Conservation (phyloP, 352 stramenopile genomes). For the Thalassiosira livingstoniorum region DNA sequence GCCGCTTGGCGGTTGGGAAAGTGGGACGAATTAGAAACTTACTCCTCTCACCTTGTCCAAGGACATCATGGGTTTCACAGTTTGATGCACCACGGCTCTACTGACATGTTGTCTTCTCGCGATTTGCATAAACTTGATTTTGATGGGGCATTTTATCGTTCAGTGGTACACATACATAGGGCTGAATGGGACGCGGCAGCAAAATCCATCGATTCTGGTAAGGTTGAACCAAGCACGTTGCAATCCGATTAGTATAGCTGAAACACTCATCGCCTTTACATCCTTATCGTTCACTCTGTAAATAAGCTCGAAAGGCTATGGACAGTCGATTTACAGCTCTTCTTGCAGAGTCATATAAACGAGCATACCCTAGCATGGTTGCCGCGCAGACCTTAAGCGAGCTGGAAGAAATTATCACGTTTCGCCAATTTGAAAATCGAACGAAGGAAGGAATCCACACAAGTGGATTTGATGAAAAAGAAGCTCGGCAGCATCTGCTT, state of each 20-base stretch:
- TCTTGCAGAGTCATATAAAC: constrained; percentile 96
- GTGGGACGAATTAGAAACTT: constrained; percentile 89
- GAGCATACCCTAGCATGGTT: constrained; percentile 96
- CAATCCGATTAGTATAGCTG: too few species aligned
- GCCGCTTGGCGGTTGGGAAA: constrained; percentile 89
- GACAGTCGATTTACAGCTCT: constrained; percentile 95
- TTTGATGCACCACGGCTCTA: constrained; percentile 1
- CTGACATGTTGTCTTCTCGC: constrained; percentile 27
- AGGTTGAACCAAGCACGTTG: too few species aligned
- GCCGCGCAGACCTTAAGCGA: constrained; percentile 88
- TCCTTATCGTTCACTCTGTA: too few species aligned
- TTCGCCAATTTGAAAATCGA: constrained; percentile 89
- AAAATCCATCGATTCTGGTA: constrained; percentile 93
- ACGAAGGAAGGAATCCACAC: constrained; percentile 39
- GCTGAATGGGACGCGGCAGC: constrained; percentile 92
- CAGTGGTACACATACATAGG: constrained; percentile 94
- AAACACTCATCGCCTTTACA: too few species aligned
- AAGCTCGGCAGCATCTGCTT: constrained; percentile 79
- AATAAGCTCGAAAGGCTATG: constrained; percentile 91
- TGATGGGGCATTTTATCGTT: constrained; percentile 88
- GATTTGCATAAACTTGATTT: constrained; percentile 73
- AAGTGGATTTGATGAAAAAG: constrained; percentile 64
- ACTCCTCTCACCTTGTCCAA: constrained; percentile 78
- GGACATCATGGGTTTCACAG: constrained; percentile 37
- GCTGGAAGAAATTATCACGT: constrained; percentile 97